phyloP scores from a whole-genome alignment of 371 early-diverging fungal genomes.

The Mortierella sp. region DNA sequence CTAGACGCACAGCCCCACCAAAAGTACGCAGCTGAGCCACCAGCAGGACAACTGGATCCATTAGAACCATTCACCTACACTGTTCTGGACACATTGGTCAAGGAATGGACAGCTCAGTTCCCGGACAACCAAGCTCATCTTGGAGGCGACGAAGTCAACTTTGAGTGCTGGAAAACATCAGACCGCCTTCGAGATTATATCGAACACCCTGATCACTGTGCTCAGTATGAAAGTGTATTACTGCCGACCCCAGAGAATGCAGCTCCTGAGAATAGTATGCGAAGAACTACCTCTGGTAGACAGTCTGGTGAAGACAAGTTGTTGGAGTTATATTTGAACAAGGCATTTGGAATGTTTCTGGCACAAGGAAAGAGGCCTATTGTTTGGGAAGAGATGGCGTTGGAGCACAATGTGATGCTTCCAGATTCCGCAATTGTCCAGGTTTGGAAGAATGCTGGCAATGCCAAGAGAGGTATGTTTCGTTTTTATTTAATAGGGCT shows the following conservation, averaged over 20 bases:
- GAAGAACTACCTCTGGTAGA: neutral
- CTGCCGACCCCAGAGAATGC: neutral
- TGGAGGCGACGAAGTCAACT: slow-evolving; percentile 85
- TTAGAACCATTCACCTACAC: slow-evolving; percentile 65
- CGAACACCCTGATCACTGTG: slow-evolving; percentile 1
- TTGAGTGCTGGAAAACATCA: slow-evolving; percentile 69
- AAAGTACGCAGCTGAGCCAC: slow-evolving; percentile 76
- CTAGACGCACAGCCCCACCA: slow-evolving; percentile 40
- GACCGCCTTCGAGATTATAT: slow-evolving; percentile 38
- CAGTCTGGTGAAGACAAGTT: slow-evolving; percentile 41
- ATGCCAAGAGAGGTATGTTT: slow-evolving; percentile 58
- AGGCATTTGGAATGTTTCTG: slow-evolving; percentile 37
- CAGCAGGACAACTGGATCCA: slow-evolving; percentile 79
- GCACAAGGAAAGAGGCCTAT: slow-evolving; percentile 37
- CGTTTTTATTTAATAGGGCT: neutral
- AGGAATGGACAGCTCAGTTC: slow-evolving; percentile 73
- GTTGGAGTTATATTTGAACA: slow-evolving; percentile 38
- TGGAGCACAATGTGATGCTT: slow-evolving; percentile 46
- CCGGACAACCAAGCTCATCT: slow-evolving; percentile 76
- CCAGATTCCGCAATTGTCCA: slow-evolving; percentile 67
- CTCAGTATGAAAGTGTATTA: slow-evolving; percentile 20
- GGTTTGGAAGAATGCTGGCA: slow-evolving; percentile 68
- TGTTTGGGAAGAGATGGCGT: slow-evolving; percentile 53
- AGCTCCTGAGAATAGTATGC: neutral
- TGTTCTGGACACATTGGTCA: slow-evolving; percentile 71